Evolutionary conservation across 2,329 filamentous ascomycete species (phyloP).

Genomic region (Trichoderma guizhouense): DNA sequence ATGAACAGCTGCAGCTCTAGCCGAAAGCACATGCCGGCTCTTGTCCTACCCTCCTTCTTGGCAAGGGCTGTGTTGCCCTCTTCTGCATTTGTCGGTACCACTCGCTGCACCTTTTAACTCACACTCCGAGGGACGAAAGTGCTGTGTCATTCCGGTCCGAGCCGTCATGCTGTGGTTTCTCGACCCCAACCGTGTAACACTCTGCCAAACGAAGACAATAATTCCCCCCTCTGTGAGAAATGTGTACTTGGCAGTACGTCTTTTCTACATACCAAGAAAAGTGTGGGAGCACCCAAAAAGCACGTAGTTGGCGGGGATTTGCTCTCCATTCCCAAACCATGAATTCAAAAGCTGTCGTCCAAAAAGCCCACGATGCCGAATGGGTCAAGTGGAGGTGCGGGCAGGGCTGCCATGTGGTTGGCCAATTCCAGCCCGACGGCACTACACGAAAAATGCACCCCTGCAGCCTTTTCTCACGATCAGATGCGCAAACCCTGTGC

Average conservation of each 20-base stretch:
- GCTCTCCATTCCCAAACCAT: too few species aligned
- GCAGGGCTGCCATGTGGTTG: slow-evolving; percentile 15
- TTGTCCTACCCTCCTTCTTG: background rate
- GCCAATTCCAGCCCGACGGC: background rate
- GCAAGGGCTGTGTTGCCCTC: slow-evolving; percentile 1
- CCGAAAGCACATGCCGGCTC: background rate
- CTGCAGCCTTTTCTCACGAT: background rate
- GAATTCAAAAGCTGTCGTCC: background rate
- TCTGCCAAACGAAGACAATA: background rate
- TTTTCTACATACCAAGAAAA: background rate
- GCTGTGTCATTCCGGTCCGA: background rate
- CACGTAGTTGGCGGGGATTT: background rate
- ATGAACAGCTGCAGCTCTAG: background rate
- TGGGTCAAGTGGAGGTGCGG: slow-evolving; percentile 1
- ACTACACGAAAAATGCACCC: background rate
- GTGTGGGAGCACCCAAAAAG: background rate
- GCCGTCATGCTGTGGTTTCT: slow-evolving; percentile 4
- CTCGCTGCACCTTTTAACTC: background rate
- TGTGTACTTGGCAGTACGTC: background rate
- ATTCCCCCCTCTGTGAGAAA: background rate
- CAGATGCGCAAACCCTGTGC: background rate
- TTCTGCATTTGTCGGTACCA: background rate
- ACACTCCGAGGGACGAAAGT: background rate
- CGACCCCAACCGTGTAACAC: background rate
- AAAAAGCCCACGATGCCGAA: background rate